Evolutionary conservation across 2,329 filamentous ascomycete genomes (phyloP), one percentile per base, ranked within the genome.

Genomic region (Clonostachys chloroleuca): DNA sequence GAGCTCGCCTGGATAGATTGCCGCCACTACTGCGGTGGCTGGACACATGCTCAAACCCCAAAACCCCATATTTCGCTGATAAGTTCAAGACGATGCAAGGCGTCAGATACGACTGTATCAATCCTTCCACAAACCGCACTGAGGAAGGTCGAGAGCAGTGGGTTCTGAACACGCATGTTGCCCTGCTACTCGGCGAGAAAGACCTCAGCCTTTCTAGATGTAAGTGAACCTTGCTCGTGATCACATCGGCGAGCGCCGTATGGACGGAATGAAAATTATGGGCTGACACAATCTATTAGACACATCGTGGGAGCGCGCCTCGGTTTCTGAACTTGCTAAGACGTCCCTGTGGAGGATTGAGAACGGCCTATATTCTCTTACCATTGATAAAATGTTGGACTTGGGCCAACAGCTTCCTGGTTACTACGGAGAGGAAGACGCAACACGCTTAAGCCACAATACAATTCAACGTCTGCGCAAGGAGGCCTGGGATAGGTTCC

Each of bases 81-180:
- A 74, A 75, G 40, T 84, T 86, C 59, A 70, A 70, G 51, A 68
- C 65, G 42, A 77, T 84, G 51, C 74, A 80, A 53, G 82, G 82
- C 14, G 78, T 83, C 43, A 77, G 83, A 18, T 84, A 80, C 56
- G 82, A 86, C 59, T 84, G 80, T 5, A 82, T 86, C 48, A 72
- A 72, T 13, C 72, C 74, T 5, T 70, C 72, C 33, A 67, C 74
- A 13, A 78, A 74, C 6, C 75, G 75, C 8, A 77, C 74, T 12
- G 54, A 72, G 2, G 75, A 74, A 42, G 81, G 80, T n/a, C 74
- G 81, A 44, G 82, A 85, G 54, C 80, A 82, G 54, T 86, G 83
- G 82, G 63, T 86, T 47, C 72, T 86, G 44, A 86, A 85, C 55
- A 80, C 77, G 4, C 78, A 85, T 48, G 81, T 78, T 44, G 82